A percentile compares a stretch with the other conserved stretches of the same genome.
Evolutionary conservation across 495 filamentous ascomycete genomes (phyloP).

Genomic region (Penicillium turbatum): DNA sequence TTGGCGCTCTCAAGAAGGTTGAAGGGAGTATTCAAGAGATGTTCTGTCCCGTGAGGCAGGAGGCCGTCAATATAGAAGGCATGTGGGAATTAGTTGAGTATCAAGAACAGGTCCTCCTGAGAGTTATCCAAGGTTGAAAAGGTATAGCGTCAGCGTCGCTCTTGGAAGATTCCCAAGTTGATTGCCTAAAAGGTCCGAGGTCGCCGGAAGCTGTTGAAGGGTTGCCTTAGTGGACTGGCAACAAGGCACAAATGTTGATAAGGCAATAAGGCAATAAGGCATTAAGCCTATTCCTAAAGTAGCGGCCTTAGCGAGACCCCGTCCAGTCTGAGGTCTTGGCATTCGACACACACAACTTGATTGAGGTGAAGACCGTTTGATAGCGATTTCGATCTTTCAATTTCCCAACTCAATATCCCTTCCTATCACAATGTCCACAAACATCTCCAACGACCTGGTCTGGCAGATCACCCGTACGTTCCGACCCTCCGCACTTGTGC

Average conservation of each 20-base stretch:
- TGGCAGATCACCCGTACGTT: conserved; percentile 86
- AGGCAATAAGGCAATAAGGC: neutral
- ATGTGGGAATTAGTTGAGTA: neutral
- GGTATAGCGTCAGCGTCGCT: conserved; percentile 4
- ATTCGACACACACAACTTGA: conserved; percentile 35
- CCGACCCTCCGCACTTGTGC: neutral
- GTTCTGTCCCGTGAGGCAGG: neutral
- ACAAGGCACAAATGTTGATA: neutral
- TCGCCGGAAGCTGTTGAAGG: conserved; percentile 1
- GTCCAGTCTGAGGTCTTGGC: conserved; percentile 23
- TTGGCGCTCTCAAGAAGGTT: neutral
- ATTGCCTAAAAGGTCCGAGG: neutral
- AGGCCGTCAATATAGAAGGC: neutral
- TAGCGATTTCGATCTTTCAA: conserved; percentile 25
- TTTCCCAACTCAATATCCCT: conserved; percentile 21
- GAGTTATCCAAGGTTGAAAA: neutral
- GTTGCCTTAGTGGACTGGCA: neutral
- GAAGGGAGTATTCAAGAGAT: neutral
- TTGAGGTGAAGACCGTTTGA: conserved; percentile 18
- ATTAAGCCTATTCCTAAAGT: conserved; percentile 32
- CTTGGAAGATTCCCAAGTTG: neutral
- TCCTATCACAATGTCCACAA: conserved; percentile 43
- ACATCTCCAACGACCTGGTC: conserved; percentile 82
- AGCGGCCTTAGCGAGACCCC: conserved; percentile 42
- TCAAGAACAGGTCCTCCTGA: too few species aligned